Percentiles rank a stretch among this genome's conserved stretches.
Conservation (phyloP, 345 rosid genomes). For the Populus simonii region DNA sequence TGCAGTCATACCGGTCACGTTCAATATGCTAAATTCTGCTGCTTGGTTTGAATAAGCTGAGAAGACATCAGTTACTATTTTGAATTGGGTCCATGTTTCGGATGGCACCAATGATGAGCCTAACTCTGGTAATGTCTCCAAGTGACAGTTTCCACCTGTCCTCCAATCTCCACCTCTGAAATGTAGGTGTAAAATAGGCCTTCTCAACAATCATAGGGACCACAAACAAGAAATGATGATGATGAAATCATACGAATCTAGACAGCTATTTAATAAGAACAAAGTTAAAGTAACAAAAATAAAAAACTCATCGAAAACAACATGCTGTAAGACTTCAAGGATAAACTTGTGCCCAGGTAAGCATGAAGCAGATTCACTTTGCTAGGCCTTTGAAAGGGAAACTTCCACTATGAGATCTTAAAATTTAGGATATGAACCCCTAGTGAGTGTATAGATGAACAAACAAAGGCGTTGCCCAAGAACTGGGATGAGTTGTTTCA, state of each 20-base stretch:
- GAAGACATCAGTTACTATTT: constrained; percentile 19
- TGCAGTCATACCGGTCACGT: constrained; percentile 40
- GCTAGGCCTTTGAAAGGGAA: not conserved
- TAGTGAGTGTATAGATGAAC: not conserved
- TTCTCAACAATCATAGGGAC: not conserved
- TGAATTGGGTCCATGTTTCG: constrained; percentile 36
- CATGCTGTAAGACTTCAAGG: too few relatives aligned
- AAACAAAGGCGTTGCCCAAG: not conserved
- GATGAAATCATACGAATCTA: too few relatives aligned
- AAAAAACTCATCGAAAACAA: too few relatives aligned
- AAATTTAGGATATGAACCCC: not conserved
- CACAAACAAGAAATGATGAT: not conserved
- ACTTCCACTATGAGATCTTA: not conserved
- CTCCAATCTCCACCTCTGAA: constrained; percentile 48
- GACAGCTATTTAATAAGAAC: too few relatives aligned
- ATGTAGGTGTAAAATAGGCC: constrained; percentile 1
- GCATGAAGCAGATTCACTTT: not conserved
- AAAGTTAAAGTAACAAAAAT: too few relatives aligned
- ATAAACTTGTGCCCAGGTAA: too few relatives aligned
- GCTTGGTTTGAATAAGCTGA: constrained; percentile 18
- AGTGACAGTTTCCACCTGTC: constrained; percentile 39
- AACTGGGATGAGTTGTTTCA: not conserved
- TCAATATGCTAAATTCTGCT: constrained; percentile 20
- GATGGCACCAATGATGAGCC: constrained; percentile 37
- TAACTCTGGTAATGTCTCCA: constrained; percentile 42